Percentiles rank a stretch among this genome's conserved stretches.
These are phyloP conservation scores for Debaryomyces coudertii DNA, from an alignment of 1,139 yeast species.

Conservation along the genomic window DNA sequence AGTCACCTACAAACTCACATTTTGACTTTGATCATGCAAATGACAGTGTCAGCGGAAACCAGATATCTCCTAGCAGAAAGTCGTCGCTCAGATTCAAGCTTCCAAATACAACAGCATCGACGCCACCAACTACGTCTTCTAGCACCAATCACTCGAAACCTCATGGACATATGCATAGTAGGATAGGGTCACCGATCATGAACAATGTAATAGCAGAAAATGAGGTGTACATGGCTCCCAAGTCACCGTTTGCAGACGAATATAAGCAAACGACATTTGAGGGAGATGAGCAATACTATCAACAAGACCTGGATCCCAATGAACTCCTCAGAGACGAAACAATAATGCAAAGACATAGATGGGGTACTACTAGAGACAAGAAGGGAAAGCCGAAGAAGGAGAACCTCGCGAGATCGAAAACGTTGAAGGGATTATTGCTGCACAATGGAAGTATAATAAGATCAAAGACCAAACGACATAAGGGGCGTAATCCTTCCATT, in stretches of 20 bases:
- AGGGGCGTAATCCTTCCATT: slow-evolving; percentile 19
- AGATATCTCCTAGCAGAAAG: slow-evolving; percentile 20
- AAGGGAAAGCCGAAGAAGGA: slow-evolving; percentile 65
- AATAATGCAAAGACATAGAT: slow-evolving; percentile 72
- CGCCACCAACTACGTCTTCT: slow-evolving; percentile 14
- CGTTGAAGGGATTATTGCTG: slow-evolving; percentile 40
- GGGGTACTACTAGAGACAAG: slow-evolving; percentile 88
- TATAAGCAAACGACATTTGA: slow-evolving; percentile 8
- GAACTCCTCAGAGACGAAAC: slow-evolving; percentile 19
- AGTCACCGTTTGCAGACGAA: slow-evolving; percentile 21
- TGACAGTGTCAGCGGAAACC: slow-evolving; percentile 20
- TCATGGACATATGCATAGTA: slow-evolving; percentile 7
- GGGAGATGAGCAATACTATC: slow-evolving; percentile 15
- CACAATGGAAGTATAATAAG: slow-evolving; percentile 12
- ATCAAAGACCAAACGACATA: slow-evolving; percentile 12
- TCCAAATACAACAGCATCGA: slow-evolving; percentile 16
- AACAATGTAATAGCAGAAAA: slow-evolving; percentile 25
- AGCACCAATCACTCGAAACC: not conserved
- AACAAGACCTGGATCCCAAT: slow-evolving; percentile 15
- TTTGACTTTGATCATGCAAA: slow-evolving; percentile 14
- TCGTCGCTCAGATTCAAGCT: slow-evolving; percentile 30
- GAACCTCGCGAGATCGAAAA: slow-evolving; percentile 49
- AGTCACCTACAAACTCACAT: slow-evolving; percentile 4
- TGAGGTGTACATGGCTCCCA: slow-evolving; percentile 26
- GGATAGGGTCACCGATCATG: slow-evolving; percentile 25